Base-by-base conservation (phyloP, 306 rosid species). In the Dalbergia cultrata region DNA sequence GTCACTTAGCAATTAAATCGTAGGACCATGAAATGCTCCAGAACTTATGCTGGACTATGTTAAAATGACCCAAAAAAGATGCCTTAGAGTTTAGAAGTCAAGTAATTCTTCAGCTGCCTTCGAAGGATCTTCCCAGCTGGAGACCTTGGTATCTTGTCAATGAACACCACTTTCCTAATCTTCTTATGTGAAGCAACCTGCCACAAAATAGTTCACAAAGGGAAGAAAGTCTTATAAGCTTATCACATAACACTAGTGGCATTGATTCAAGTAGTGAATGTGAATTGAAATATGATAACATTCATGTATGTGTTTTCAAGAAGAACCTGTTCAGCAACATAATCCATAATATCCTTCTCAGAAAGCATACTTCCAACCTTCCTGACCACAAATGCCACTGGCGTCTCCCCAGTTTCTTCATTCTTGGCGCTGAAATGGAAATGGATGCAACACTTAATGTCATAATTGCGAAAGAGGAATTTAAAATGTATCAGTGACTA, bases 181-280 rank as follows among this genome's bases (percentile, higher is more conserved):
- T 93, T 95, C 88, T 88, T 93, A 84, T 87, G 85, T 14, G 99
- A 94, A 57, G 98, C 88, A 84, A 93, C 98, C 97, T 93, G 83
- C 74, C 67, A 58, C 31, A 77, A 76, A 41, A 43, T 18, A 18
- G 53, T 39, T 31, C 7, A 37, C 10, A 66, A 12, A 10, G 10
- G 34, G 21, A 8, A 44, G 9, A 9, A 49, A 59, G 3, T 47
- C 33, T 83, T 35, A 63, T 63, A 19, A 43, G 35, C 47, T 26
- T 13, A 47, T 47, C 10, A 47, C 53, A 12, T 16, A 53, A 47
- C 67, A 52, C 67, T 72, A 33, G 58, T 1, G 37, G 35, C 67
- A 45, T 53, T 69, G 72, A 45, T 64, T 82, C 64, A 77, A 44
- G 80, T 54, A 57, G 70, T 14, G 26, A 69, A 68, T 67, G 67